phyloP scores from a whole-genome alignment of 1,284 basidiomycete species.

The Cryptococcus floricola region DNA sequence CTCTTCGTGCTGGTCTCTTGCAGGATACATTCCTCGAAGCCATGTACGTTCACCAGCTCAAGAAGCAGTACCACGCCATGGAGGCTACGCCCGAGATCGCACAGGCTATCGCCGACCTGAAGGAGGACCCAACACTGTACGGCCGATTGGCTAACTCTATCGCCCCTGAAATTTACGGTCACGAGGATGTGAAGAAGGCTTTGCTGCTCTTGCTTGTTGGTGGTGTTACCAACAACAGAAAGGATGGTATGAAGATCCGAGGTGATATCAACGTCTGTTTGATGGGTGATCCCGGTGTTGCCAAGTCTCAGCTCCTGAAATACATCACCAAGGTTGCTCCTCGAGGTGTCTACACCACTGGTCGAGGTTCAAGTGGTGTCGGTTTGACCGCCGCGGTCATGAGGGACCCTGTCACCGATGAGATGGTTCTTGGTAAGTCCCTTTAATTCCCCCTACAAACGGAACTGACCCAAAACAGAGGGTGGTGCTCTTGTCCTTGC shows the following conservation, averaged over 20 bases:
- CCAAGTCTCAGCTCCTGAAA: constrained; percentile 96
- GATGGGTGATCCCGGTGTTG: constrained; percentile 99
- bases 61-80: constrained; percentile 96
- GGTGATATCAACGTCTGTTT: constrained; percentile 97
- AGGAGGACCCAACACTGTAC: constrained; percentile 75
- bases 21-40: constrained; percentile 96
- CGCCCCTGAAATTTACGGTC: constrained; percentile 98
- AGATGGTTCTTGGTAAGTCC: constrained; percentile 90
- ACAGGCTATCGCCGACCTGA: constrained; percentile 65
- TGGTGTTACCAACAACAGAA: constrained; percentile 89
- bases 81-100: constrained; percentile 83
- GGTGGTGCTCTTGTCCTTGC: constrained; percentile 96
- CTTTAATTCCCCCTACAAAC: background rate
- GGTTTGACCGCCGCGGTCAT: constrained; percentile 98
- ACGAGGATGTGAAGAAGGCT: constrained; percentile 96
- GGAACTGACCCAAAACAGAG: constrained; percentile 57
- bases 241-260: constrained; percentile 97
- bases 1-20: constrained; percentile 85
- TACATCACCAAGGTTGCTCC: constrained; percentile 99
- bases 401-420: constrained; percentile 98
- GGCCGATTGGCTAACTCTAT: constrained; percentile 61
- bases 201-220: constrained; percentile 90
- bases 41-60: constrained; percentile 87
- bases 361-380: constrained; percentile 95
- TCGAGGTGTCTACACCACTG: constrained; percentile 95